These are phyloP conservation scores for Elsinoe ampelina DNA, from an alignment of 2,329 filamentous ascomycete genomes.

Conservation along the genomic window DNA sequence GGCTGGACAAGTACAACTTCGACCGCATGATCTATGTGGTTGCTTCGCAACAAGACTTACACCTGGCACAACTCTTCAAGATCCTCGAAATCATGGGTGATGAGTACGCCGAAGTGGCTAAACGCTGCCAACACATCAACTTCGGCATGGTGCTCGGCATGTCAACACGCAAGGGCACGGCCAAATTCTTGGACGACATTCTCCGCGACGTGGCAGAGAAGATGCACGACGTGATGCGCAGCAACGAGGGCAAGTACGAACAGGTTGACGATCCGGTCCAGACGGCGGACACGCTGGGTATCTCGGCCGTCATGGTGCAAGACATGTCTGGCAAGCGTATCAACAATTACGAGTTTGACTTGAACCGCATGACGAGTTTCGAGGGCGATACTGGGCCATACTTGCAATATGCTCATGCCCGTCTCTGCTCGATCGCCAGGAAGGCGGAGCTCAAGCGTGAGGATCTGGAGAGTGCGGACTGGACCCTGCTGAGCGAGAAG, in stretches of 20 bases:
- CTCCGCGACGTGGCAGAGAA: conserved; percentile 62
- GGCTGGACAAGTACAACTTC: conserved; percentile 52
- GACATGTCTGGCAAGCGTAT: conserved; percentile 93
- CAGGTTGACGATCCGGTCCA: conserved; percentile 77
- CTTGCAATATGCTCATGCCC: conserved; percentile 73
- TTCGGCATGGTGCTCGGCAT: conserved; percentile 60
- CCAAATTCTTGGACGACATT: conserved; percentile 41
- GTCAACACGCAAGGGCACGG: conserved; percentile 51
- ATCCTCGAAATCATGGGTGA: conserved; percentile 53
- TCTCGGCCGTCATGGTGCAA: conserved; percentile 94
- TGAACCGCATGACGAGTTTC: conserved; percentile 73
- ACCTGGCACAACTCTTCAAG: conserved; percentile 57
- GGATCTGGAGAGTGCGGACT: conserved; percentile 55
- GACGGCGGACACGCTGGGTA: conserved; percentile 80
- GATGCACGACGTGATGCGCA: conserved; percentile 96
- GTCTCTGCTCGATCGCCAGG: conserved; percentile 52
- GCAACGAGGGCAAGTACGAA: conserved; percentile 80
- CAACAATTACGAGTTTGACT: conserved; percentile 64
- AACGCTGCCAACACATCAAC: conserved; percentile 53
- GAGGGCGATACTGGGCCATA: conserved; percentile 81
- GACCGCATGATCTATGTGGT: conserved; percentile 63
- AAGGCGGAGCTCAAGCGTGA: conserved; percentile 42
- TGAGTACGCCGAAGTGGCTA: conserved; percentile 45
- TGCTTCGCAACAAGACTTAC: conserved; percentile 55
- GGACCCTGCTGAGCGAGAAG: conserved; percentile 58